These are phyloP conservation scores for Zanthoxylum bungeanum DNA, from an alignment of 345 rosid genomes.

Conservation along the genomic window DNA sequence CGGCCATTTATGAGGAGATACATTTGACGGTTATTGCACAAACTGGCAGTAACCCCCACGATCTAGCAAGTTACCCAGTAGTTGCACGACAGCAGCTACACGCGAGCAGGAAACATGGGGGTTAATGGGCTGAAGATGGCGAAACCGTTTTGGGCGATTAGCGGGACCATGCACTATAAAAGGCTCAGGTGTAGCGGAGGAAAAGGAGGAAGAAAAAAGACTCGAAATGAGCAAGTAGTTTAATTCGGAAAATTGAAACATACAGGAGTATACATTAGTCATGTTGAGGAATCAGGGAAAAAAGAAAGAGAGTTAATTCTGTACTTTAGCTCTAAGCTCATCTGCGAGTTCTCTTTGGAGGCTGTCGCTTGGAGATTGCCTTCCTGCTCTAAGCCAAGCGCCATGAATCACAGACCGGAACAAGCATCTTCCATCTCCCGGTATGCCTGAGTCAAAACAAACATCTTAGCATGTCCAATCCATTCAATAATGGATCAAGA, in stretches of 20 bases:
- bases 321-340: constrained; percentile 61
- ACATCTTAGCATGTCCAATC: background rate
- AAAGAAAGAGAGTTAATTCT: background rate
- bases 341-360: constrained; percentile 58
- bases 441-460: constrained; percentile 36
- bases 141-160: too few relatives aligned
- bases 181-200: too few relatives aligned
- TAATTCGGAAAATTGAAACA: background rate
- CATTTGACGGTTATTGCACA: too few relatives aligned
- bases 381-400: constrained; percentile 46
- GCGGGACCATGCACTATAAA: too few relatives aligned
- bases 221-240: too few relatives aligned
- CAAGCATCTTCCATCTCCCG: constrained; percentile 74
- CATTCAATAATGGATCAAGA: background rate
- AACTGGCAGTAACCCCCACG: too few relatives aligned
- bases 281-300: background rate
- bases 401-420: constrained; percentile 68
- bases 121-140: too few relatives aligned
- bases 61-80: too few relatives aligned
- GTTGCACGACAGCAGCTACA: too few relatives aligned
- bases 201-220: too few relatives aligned
- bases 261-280: background rate
- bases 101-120: too few relatives aligned
- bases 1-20: too few relatives aligned
- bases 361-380: constrained; percentile 52